Conservation (phyloP, 2,329 filamentous ascomycete species). For the Hymenoscyphus scutula region DNA sequence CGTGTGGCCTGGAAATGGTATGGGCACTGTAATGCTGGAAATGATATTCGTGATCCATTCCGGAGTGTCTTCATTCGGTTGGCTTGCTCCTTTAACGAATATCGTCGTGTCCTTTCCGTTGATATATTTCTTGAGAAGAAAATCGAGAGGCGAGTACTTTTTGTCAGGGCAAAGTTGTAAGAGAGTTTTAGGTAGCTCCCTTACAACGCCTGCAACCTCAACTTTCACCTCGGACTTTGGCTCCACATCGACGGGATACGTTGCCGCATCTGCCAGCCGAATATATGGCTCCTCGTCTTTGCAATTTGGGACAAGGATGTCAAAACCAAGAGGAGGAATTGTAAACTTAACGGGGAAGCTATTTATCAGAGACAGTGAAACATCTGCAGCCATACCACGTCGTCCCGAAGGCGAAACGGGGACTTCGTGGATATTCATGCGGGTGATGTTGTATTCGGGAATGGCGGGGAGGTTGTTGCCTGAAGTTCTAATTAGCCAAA, state of each 20-base stretch:
- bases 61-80: conserved; percentile 66
- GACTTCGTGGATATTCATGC: conserved; percentile 75
- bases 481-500: conserved; percentile 37
- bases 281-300: conserved; percentile 69
- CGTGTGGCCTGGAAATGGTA: conserved; percentile 78
- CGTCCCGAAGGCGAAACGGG: conserved; percentile 47
- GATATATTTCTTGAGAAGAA: conserved; percentile 77
- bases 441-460: conserved; percentile 79
- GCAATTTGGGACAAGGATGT: conserved; percentile 83
- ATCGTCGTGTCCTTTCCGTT: conserved; percentile 75
- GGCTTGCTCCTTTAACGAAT: conserved; percentile 76
- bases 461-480: conserved; percentile 70
- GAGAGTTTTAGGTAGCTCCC: conserved; percentile 70
- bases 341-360: conserved; percentile 73
- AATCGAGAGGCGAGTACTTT: conserved; percentile 78
- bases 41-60: conserved; percentile 80
- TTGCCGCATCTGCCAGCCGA: conserved; percentile 72
- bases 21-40: conserved; percentile 75
- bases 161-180: conserved; percentile 73
- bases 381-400: conserved; percentile 73
- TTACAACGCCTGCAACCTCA: conserved; percentile 69
- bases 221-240: conserved; percentile 67
- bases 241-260: conserved; percentile 62
- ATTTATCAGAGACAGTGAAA: conserved; percentile 70
- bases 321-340: conserved; percentile 78